Conservation (phyloP, 306 rosid species). For the Acacia crassicarpa region DNA sequence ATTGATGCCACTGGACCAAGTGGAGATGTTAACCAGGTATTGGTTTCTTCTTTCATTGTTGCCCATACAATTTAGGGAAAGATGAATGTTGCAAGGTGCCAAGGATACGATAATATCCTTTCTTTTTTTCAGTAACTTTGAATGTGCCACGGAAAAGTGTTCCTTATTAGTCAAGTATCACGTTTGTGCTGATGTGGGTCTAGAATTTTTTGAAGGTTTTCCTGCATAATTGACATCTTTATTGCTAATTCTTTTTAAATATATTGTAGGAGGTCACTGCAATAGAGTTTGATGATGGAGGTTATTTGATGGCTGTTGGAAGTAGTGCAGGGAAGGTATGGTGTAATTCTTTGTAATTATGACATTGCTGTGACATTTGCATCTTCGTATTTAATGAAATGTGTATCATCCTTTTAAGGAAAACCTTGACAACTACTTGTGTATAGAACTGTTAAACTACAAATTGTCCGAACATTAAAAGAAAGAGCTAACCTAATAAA, state of each 20-base stretch:
- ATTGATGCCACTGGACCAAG: conserved; percentile 75
- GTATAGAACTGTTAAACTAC: background rate
- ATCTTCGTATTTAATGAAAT: background rate
- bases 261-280: conserved; percentile 88
- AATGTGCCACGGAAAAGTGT: conserved; percentile 9
- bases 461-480: background rate
- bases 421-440: background rate
- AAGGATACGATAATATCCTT: background rate
- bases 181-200: background rate
- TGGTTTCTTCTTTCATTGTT: conserved; percentile 25
- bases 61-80: background rate
- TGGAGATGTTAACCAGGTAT: conserved; percentile 76
- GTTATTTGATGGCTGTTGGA: conserved; percentile 89
- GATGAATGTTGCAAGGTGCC: conserved; percentile 6
- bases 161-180: background rate
- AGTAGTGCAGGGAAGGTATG: conserved; percentile 92
- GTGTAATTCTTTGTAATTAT: conserved; percentile 5
- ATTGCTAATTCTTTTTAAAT: conserved; percentile 8
- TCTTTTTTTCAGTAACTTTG: background rate
- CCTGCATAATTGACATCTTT: background rate
- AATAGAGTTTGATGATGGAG: conserved; percentile 79
- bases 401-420: background rate
- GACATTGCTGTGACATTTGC: background rate
- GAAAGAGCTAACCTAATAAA: background rate
- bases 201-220: conserved; percentile 9